These are phyloP conservation scores for Colletotrichum sojae DNA, from an alignment of 2,329 filamentous ascomycete species.

Conservation along the genomic window DNA sequence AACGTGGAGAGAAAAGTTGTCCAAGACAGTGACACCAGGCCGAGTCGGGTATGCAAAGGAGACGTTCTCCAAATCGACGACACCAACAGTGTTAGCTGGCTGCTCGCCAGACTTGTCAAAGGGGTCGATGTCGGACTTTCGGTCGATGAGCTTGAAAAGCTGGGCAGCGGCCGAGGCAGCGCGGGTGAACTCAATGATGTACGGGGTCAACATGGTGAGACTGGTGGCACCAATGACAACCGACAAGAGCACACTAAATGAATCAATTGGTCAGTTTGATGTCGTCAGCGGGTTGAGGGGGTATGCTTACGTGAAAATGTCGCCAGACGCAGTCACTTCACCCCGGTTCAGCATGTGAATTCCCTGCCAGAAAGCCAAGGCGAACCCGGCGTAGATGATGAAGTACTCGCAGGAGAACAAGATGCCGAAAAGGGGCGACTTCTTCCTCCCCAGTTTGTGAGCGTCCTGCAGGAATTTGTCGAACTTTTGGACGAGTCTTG, in stretches of 20 bases:
- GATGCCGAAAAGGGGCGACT: slow-evolving; percentile 54
- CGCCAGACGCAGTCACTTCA: slow-evolving; percentile 54
- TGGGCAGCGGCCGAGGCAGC: slow-evolving; percentile 53
- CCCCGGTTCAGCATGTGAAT: slow-evolving; percentile 54
- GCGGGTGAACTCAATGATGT: slow-evolving; percentile 55
- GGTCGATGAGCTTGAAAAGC: slow-evolving; percentile 56
- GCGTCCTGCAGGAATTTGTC: slow-evolving; percentile 55
- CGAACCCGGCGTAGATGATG: slow-evolving; percentile 59
- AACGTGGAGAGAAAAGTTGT: slow-evolving; percentile 58
- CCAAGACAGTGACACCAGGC: slow-evolving; percentile 57
- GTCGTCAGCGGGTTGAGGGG: neutral
- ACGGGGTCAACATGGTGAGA: slow-evolving; percentile 54
- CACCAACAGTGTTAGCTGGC: slow-evolving; percentile 48
- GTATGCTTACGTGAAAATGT: slow-evolving; percentile 54
- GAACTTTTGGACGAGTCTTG: slow-evolving; percentile 55
- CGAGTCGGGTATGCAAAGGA: slow-evolving; percentile 61
- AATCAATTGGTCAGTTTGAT: neutral
- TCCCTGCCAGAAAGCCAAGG: slow-evolving; percentile 62
- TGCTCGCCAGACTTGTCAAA: slow-evolving; percentile 50
- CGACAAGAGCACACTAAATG: slow-evolving; percentile 53
- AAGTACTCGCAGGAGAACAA: slow-evolving; percentile 57
- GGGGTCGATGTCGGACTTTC: slow-evolving; percentile 54
- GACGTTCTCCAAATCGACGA: slow-evolving; percentile 57
- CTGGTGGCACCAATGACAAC: slow-evolving; percentile 55
- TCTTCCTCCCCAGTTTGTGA: slow-evolving; percentile 54